These are phyloP conservation scores for Pittosporum tobira DNA, from an alignment of 129 eudicot genomes.

Conservation along the genomic window DNA sequence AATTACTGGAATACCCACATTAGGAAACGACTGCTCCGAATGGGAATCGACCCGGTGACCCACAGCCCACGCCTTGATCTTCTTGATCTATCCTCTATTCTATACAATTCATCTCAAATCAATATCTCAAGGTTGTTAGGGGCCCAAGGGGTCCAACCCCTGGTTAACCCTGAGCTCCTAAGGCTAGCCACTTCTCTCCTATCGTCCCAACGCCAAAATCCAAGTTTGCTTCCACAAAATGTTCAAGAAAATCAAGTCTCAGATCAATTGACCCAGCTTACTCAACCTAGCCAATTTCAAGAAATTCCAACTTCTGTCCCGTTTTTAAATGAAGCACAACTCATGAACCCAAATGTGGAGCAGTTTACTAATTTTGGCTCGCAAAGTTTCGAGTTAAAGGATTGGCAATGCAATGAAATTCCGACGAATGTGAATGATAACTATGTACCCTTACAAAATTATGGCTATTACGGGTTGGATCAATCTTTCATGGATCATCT, in stretches of 20 bases:
- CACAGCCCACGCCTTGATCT: conserved; percentile 58
- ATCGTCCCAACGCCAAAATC: conserved; percentile 38
- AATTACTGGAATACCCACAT: conserved; percentile 82
- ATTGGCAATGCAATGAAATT: conserved; percentile 35
- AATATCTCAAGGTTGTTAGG: conserved; percentile 36
- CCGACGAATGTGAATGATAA: conserved; percentile 16
- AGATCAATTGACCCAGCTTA: conserved; percentile 18
- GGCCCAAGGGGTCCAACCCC: conserved; percentile 34
- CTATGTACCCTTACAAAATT: conserved; percentile 22
- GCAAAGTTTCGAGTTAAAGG: conserved; percentile 23
- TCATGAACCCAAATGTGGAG: conserved; percentile 33
- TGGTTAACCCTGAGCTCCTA: conserved; percentile 43
- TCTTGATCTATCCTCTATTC: conserved; percentile 48
- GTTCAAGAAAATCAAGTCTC: conserved; percentile 23
- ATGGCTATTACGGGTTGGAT: conserved; percentile 27
- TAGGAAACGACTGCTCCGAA: conserved; percentile 58
- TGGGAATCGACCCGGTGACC: conserved; percentile 82
- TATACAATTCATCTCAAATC: conserved; percentile 25
- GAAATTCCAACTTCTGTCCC: conserved; percentile 26
- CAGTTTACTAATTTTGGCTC: conserved; percentile 32
- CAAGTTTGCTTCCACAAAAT: conserved; percentile 25
- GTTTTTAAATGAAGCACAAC: conserved; percentile 33
- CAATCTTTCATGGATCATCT: conserved; percentile 23
- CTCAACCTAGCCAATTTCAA: conserved; percentile 41
- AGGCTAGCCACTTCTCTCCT: conserved; percentile 56